Evolutionary conservation across 2,329 filamentous ascomycete species (phyloP), one percentile per base, ranked within the genome.

Genomic region (Aulographum hederae): DNA sequence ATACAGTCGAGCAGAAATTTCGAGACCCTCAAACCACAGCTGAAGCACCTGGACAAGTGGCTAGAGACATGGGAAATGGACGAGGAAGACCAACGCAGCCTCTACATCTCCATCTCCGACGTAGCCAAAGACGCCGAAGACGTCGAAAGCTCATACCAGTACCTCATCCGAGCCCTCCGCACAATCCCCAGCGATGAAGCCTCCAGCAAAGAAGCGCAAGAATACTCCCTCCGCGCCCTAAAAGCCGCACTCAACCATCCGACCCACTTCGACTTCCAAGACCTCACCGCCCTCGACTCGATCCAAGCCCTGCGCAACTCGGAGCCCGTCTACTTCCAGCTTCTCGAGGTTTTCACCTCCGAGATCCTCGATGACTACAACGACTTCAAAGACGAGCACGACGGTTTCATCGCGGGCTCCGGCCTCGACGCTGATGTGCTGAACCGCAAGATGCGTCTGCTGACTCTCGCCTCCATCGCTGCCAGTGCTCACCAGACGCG

Each of bases 311-410:
- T 98, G 31, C 73, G 74, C 51, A 77, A 86, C 48, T 80, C 79
- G 32, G 79, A 94, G 50, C 70, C 79, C 37, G 66, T 78, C 41
- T 81, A 86, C 58, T 85, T 80, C 46, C 82, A 95, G 58, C 71
- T 98, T 23, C 78, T 98, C 34, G 85, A 94, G 48, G 81, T 95
- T 48, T 94, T 95, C 58, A 79, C 81, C 43, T 78, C 89, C 48
- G 85, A 95, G 56, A 78, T 85, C 44, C 73, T 94, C 33, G 85
- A 95, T 52, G 82, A 93, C 57, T 93, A 89, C 63, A 79, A 82
- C 54, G 85, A 93, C 58, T 95, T 95, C 64, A 73, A 81, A 52
- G 78, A 91, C 46, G 81, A 91, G 60, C 81, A 93, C 58, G 69
- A 79, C 41, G 78, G 76, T 39, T 93, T 82, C 61, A 60, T 95